Conservation (phyloP, 106 monocot genomes). For the Dendrobium nobile region DNA sequence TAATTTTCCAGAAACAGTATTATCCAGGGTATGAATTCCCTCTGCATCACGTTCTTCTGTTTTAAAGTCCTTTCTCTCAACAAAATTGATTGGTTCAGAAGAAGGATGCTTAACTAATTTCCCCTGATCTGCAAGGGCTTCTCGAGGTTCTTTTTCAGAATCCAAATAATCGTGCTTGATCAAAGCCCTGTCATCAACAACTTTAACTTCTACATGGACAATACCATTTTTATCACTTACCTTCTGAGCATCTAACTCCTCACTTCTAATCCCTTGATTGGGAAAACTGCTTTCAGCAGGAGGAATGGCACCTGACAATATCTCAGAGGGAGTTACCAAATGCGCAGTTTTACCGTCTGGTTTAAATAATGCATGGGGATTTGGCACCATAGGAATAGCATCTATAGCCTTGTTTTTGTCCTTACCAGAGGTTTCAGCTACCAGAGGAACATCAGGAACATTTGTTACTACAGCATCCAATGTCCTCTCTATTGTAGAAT, state of each 20-base stretch:
- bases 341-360: conserved; percentile 43
- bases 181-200: conserved; percentile 32
- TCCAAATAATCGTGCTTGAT: conserved; percentile 19
- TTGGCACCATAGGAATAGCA: conserved; percentile 31
- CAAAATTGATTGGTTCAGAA: conserved; percentile 20
- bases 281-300: conserved; percentile 31
- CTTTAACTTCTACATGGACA: conserved; percentile 36
- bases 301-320: conserved; percentile 52
- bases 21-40: conserved; percentile 18
- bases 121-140: conserved; percentile 18
- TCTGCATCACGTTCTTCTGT: conserved; percentile 24
- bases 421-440: conserved; percentile 25
- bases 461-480: conserved; percentile 24
- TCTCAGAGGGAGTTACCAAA: conserved; percentile 84
- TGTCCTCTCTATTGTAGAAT: conserved; percentile 27
- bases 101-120: conserved; percentile 5
- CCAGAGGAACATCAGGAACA: conserved; percentile 18
- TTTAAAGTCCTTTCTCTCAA: not conserved
- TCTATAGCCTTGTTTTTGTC: conserved; percentile 30
- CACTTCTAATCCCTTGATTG: conserved; percentile 8
- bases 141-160: conserved; percentile 35
- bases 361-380: conserved; percentile 29
- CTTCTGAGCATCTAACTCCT: conserved; percentile 38
- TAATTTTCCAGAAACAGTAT: conserved; percentile 15
- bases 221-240: conserved; percentile 13